Conservation (phyloP, 176 grass and related monocot genomes). For the Raddia guianensis region DNA sequence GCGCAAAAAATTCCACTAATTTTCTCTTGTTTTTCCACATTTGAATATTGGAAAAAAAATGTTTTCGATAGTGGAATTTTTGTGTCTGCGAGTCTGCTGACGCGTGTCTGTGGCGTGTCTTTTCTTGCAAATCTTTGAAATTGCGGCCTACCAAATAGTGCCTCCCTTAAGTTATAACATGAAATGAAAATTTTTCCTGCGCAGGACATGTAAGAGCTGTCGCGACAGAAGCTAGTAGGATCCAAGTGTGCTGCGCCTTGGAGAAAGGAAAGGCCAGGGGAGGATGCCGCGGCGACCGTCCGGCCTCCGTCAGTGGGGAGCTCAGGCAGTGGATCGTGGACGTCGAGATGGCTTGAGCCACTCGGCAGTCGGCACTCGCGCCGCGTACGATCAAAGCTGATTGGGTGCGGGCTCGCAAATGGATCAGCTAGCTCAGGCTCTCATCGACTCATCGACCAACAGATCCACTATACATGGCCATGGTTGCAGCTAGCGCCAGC, state of each 20-base stretch:
- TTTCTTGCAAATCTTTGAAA: no score
- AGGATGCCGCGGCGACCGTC: neutral
- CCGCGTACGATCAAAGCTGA: neutral
- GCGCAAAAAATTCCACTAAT: no score
- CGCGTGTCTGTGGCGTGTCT: no score
- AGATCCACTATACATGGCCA: slow-evolving; percentile 15
- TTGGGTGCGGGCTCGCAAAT: neutral
- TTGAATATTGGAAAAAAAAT: no score
- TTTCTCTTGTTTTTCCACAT: no score
- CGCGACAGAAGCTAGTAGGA: neutral
- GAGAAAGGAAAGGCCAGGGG: neutral
- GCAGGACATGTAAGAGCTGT: no score
- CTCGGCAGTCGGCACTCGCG: neutral
- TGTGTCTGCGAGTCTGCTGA: no score
- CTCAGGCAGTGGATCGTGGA: neutral
- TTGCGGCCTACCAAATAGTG: no score
- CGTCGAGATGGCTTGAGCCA: neutral
- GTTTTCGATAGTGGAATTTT: no score
- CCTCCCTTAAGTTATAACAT: no score
- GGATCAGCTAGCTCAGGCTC: neutral
- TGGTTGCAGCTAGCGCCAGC: neutral
- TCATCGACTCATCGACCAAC: neutral
- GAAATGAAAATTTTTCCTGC: no score
- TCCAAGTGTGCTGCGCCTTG: neutral
- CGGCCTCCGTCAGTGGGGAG: neutral